Conservation (phyloP, 2,329 filamentous ascomycete species). For the Nothophaeocryptopus gaeumannii region DNA sequence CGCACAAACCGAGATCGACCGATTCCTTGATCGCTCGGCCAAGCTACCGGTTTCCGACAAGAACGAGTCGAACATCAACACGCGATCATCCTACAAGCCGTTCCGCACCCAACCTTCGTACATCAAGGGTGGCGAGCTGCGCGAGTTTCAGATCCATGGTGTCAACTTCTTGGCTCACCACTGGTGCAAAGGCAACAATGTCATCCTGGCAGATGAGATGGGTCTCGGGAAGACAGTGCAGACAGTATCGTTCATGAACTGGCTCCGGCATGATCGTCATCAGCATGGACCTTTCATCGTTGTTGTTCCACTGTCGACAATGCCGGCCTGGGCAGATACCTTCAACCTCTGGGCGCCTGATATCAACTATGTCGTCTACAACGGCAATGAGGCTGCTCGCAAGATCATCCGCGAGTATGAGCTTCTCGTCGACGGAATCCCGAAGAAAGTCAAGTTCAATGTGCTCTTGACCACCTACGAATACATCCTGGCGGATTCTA, state of each 20-base stretch:
- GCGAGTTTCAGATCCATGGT: slow-evolving; percentile 89
- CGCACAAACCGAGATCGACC: slow-evolving; percentile 86
- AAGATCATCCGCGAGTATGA: slow-evolving; percentile 88
- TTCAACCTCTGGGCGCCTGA: slow-evolving; percentile 96
- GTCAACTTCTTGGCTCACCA: slow-evolving; percentile 95
- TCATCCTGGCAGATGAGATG: slow-evolving; percentile 98
- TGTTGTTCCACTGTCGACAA: slow-evolving; percentile 94
- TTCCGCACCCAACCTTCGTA: slow-evolving; percentile 84
- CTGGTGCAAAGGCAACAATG: slow-evolving; percentile 91
- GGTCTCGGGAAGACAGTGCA: slow-evolving; percentile 97
- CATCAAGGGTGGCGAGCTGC: slow-evolving; percentile 77
- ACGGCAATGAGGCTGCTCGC: slow-evolving; percentile 81
- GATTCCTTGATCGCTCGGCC: slow-evolving; percentile 78
- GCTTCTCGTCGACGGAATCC: slow-evolving; percentile 79
- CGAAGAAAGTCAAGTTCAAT: slow-evolving; percentile 90
- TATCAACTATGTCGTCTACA: slow-evolving; percentile 94
- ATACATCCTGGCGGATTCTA: slow-evolving; percentile 82
- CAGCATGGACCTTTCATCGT: slow-evolving; percentile 96
- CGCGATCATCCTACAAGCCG: slow-evolving; percentile 66
- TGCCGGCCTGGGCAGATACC: slow-evolving; percentile 96
- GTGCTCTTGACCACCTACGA: slow-evolving; percentile 98
- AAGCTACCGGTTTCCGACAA: slow-evolving; percentile 78
- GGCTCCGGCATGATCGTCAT: slow-evolving; percentile 82
- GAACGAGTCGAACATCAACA: slow-evolving; percentile 70
- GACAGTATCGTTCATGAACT: slow-evolving; percentile 94